Base-by-base conservation (phyloP, 2,329 filamentous ascomycete species). In the Pseudogymnoascus sp. region DNA sequence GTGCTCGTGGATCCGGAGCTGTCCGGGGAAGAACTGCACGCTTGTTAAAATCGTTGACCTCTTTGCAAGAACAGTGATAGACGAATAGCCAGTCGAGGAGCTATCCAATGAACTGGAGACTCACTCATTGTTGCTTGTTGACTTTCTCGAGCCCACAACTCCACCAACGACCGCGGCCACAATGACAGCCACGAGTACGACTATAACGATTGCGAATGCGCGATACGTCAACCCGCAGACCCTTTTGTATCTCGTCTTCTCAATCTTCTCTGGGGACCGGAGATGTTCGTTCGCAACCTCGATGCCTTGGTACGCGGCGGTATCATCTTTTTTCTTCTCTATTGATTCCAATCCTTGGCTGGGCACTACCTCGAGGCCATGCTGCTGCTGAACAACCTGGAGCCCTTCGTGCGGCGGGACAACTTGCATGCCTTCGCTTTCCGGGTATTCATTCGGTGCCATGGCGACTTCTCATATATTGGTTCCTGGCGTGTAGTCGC, bases 111-210 rank as follows among this genome's bases (percentile, higher is more conserved):
- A 48, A 33, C 33, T 55, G 27, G 27, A 33, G 27, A 55, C 48
- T 27, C 15, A 55, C 48, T 4, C 6, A 4, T 3, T 55, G 42
- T 48, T 48, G n/a, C 5, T 18, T 55, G 45, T 5, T 31, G 48
- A 55, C 12, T 55, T 10, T 6, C 5, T 55, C 27, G 48, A 55
- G 1, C 48, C 48, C 18, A 55, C 48, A 55, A 55, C 48, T 18
- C 48, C 48, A 18, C 48, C 48, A 33, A 55, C 48, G 27, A 55
- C 29, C 8, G 48, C 48, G n/a, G 48, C 48, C n/a, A 55, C 48
- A 33, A 55, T 55, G 27, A 55, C 48, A 33, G n/a, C 48, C 27
- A 55, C 27, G n/a, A 55, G 27, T 33, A 55, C 33, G 48, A 55
- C 48, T 3, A 15, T 29, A 33, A 33, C 13, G n/a, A 55, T 55